Base-by-base conservation (phyloP, 768 basidiomycete species). In the Chalciporus pseudorubinellus region DNA sequence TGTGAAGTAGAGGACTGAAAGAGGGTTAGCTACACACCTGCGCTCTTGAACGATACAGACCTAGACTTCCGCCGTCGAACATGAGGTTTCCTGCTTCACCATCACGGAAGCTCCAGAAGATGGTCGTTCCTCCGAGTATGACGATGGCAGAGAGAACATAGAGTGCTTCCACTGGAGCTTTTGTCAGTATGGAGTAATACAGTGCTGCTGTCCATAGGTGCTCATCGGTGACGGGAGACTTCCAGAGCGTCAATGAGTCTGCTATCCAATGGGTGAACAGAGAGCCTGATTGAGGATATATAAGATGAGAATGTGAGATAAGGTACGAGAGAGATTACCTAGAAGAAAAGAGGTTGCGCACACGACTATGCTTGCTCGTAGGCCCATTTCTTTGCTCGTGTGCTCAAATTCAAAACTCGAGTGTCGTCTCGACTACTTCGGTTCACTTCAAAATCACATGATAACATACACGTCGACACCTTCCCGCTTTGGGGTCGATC, bases 251-350 rank as follows among this genome's bases (percentile, higher is more conserved):
- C 46, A 91, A 73, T 1, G 89, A 92, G 75, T 93, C 91, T n/a
- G 91, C 91, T 55, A 90, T 92, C 91, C 91, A 93, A 65, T 93
- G 87, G 31, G 89, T 92, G 66, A 91, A 91, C 5, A 93, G 76
- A 41, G 86, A 74, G 45, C 91, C 90, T 92, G 66, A n/a, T n/a
- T 9, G 42, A 44, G 14, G 33, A 10, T n/a, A n/a, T n/a, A 22
- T 44, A 21, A 51, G 42, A 26, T 0, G 11, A 21, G 18, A 12
- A 44, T 28, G 29, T 10, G 3, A 10, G n/a, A 33, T 7, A 21
- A 36, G 12, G 14, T 41, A 21, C 20, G 5, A 36, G 16, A 21
- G 55, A 18, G 42, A 75, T 38, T 50, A 88, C 90, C 90, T 20
- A 93, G 80, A 19, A 93, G 75, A 60, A 92, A 91, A 46, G 88